These are phyloP conservation scores for Entomortierella lignicola DNA, from an alignment of 192 early-diverging fungal species.

Conservation along the genomic window DNA sequence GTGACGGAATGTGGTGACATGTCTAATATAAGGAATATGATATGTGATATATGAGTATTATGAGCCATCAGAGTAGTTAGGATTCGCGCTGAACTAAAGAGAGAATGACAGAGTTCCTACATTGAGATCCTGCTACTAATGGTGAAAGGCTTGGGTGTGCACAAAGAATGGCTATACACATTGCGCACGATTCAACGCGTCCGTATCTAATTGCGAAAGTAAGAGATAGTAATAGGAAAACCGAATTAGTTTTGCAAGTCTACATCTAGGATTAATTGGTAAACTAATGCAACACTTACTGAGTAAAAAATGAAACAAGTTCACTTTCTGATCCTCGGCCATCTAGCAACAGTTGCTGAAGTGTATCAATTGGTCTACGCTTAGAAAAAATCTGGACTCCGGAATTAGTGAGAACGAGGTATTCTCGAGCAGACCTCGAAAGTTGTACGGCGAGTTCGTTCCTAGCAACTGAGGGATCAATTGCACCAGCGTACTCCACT, in stretches of 20 bases:
- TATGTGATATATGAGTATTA: background rate
- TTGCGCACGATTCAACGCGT: slow-evolving; percentile 80
- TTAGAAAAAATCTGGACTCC: slow-evolving; percentile 76
- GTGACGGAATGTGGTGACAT: slow-evolving; percentile 29
- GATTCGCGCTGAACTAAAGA: background rate
- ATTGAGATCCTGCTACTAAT: slow-evolving; percentile 24
- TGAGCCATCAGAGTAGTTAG: background rate
- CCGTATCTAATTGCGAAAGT: slow-evolving; percentile 58
- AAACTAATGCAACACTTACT: slow-evolving; percentile 9
- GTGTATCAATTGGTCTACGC: slow-evolving; percentile 82
- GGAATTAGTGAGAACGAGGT: slow-evolving; percentile 81
- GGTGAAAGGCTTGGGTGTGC: slow-evolving; percentile 31
- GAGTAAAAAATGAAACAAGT: slow-evolving; percentile 50
- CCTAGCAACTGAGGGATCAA: slow-evolving; percentile 40
- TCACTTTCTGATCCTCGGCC: slow-evolving; percentile 46
- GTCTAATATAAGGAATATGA: slow-evolving; percentile 13
- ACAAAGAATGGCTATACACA: slow-evolving; percentile 85
- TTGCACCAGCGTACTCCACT: slow-evolving; percentile 31
- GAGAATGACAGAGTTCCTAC: slow-evolving; percentile 17
- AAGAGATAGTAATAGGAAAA: too few relatives aligned
- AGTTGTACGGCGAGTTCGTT: slow-evolving; percentile 79
- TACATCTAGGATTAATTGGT: too few relatives aligned
- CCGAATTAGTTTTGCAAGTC: too few relatives aligned
- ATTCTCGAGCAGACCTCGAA: slow-evolving; percentile 66
- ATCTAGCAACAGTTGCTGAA: slow-evolving; percentile 68